Evolutionary conservation across 106 monocot species (phyloP), one percentile per base, ranked within the genome.

Genomic region (Triglochin maritima): DNA sequence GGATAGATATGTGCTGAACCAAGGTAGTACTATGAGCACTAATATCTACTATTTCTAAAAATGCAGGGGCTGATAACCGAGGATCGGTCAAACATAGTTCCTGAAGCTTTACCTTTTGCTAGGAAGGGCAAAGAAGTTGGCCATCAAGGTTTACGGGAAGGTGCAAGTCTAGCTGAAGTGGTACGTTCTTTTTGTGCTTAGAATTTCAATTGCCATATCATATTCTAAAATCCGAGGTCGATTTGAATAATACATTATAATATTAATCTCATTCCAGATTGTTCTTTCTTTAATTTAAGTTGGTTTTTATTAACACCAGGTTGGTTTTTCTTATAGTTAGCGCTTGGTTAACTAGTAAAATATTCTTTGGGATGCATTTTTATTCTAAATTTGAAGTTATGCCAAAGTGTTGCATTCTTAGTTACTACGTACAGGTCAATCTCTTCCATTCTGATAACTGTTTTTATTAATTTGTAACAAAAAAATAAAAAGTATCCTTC

Each of bases 21-120:
- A 29, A 29, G 29, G 29, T 29, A 29, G 29, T 29, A 29, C 29
- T 29, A 29, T 29, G 29, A 29, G 29, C 29, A 29, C 29, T 29
- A 29, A 29, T 29, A 29, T 29, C 29, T 29, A 29, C 29, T 29
- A 29, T 29, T 46, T 51, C 52, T 49, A 57, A 42, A 71, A 69
- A 6, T 64, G 41, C 76, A 96, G 95, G 95, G 95, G 68, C 60
- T 96, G 42, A 80, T 96, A 67, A 96, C 95, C 16, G 90, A 91
- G 56, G 81, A 79, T 44, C 82, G 95, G 8, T n/a, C 53, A 43
- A 77, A 86, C 67, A 77, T 96, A 63, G 87, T 86, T 75, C 73
- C 78, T 64, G 79, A 85, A 15, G 85, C 80, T 54, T 68, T 81
- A 50, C 90, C 90, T 71, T 96, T 96, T 86, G 83, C 90, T 50